Percentiles rank a stretch among this genome's conserved stretches.
Evolutionary conservation across 108 stramenopile genomes (phyloP).

Genomic region (Skeletonema potamos): DNA sequence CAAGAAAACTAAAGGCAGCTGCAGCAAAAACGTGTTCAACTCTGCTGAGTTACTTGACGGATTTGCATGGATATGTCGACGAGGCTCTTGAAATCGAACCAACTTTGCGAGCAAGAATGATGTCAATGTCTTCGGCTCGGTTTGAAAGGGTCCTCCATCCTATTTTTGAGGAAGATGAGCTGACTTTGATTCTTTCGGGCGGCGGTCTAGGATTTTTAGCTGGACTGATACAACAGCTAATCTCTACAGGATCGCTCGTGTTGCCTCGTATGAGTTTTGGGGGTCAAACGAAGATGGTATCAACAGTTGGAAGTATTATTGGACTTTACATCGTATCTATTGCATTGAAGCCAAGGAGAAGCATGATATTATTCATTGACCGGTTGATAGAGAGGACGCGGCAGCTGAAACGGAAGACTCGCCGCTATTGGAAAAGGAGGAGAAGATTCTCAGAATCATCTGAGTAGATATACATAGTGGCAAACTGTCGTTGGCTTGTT

Average conservation of each 20-base stretch:
- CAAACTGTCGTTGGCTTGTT: neutral
- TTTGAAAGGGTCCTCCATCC: conserved; percentile 82
- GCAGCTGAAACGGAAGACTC: conserved; percentile 32
- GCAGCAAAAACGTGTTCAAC: conserved; percentile 30
- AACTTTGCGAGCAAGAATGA: conserved; percentile 61
- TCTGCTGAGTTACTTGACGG: conserved; percentile 35
- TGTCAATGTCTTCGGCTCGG: conserved; percentile 52
- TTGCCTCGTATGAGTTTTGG: conserved; percentile 36
- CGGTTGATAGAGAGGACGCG: conserved; percentile 42
- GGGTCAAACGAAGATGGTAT: conserved; percentile 22
- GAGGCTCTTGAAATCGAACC: conserved; percentile 58
- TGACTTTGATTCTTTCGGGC: conserved; percentile 75
- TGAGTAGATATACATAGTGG: neutral
- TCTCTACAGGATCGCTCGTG: conserved; percentile 42
- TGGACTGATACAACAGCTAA: conserved; percentile 54
- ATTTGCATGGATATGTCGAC: conserved; percentile 63
- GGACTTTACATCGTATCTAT: conserved; percentile 34
- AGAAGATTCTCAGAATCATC: neutral
- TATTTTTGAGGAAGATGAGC: conserved; percentile 82
- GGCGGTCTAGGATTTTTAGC: conserved; percentile 72
- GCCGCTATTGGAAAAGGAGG: conserved; percentile 11
- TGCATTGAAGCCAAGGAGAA: conserved; percentile 39
- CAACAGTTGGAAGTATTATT: conserved; percentile 25
- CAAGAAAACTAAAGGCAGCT: conserved; percentile 49
- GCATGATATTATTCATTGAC: conserved; percentile 18